Base-by-base conservation (phyloP, 2,329 filamentous ascomycete genomes). In the Juglanconis juglandina region DNA sequence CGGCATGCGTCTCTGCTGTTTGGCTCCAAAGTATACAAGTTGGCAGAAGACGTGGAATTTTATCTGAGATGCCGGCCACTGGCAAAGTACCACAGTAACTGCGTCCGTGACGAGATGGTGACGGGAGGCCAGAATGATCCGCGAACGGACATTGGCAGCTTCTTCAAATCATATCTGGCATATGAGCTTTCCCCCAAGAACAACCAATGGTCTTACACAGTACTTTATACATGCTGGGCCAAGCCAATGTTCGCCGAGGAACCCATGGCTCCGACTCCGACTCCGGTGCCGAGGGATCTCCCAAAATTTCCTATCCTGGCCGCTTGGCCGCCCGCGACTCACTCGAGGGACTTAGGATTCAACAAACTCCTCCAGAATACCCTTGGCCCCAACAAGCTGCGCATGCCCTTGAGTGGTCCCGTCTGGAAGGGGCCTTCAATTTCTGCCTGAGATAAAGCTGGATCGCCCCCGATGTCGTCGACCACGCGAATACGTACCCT, bases 261-360 rank as follows among this genome's bases (percentile, higher is more conserved):
- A 32, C 56, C 24, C 37, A 46, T 39, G 48, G 41, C 24, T 17
- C 17, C 8, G 52, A 34, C 41, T 41, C 56, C 56, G 50, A 59
- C n/a, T 37, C 42, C 52, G 44, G 42, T 46, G 34, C 61, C 61
- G 59, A 59, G 61, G 61, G 48, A 57, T 47, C 10, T 59, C 52
- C 17, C 11, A 9, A 42, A 51, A 57, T 49, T 47, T 54, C 53
- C 57, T 42, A 37, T n/a, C 48, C 51, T 56, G 57, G 47, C 56
- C 24, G 24, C 24, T 24, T 24, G 24, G 24, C 24, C 24, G 24
- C 24, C 24, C 24, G 24, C 24, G 24, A 2, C 24, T 24, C 24
- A 24, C 24, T 24, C 24, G 24, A 24, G 24, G 24, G 24, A 24
- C 24, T 24, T 53, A 34, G 35, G 32, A 37, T 49, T 41, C 57